Evolutionary conservation across 768 basidiomycete genomes (phyloP).

Genomic region (Russula lepida): DNA sequence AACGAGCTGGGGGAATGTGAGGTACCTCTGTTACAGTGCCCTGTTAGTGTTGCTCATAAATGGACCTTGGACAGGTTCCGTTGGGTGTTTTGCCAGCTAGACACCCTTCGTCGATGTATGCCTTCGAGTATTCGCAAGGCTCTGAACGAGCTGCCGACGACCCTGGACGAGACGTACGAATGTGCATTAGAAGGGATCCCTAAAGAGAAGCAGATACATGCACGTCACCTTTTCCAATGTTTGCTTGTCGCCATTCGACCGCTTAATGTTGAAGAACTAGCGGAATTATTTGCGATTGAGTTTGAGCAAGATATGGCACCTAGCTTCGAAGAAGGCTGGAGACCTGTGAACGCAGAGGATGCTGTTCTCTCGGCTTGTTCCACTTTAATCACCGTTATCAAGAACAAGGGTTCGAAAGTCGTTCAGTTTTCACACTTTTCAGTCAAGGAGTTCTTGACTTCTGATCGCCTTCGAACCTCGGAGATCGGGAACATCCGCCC

Average conservation of each 20-base stretch:
- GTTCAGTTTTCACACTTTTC: conserved; percentile 6
- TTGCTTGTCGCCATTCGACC: not conserved
- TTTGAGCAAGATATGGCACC: not conserved
- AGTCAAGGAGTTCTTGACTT: conserved; percentile 4
- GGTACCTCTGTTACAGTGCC: not conserved
- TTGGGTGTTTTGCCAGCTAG: not conserved
- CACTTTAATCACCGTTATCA: not conserved
- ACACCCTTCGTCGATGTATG: not conserved
- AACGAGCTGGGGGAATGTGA: not conserved
- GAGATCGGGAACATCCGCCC: not conserved
- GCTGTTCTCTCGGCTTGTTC: not conserved
- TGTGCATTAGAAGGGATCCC: not conserved
- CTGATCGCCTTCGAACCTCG: not conserved
- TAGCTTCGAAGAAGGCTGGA: not conserved
- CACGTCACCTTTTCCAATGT: not conserved
- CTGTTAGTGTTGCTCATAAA: not conserved
- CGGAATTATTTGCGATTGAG: not conserved
- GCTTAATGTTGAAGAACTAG: not conserved
- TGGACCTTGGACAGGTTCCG: not conserved
- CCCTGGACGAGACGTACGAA: not conserved
- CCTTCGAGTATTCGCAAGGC: not conserved
- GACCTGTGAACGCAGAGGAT: not conserved
- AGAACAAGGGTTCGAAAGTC: not conserved
- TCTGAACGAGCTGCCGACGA: not conserved
- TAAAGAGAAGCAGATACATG: not conserved